These are phyloP conservation scores for Pyrenochaeta sp. DNA, from an alignment of 2,329 filamentous ascomycete species.

Conservation along the genomic window DNA sequence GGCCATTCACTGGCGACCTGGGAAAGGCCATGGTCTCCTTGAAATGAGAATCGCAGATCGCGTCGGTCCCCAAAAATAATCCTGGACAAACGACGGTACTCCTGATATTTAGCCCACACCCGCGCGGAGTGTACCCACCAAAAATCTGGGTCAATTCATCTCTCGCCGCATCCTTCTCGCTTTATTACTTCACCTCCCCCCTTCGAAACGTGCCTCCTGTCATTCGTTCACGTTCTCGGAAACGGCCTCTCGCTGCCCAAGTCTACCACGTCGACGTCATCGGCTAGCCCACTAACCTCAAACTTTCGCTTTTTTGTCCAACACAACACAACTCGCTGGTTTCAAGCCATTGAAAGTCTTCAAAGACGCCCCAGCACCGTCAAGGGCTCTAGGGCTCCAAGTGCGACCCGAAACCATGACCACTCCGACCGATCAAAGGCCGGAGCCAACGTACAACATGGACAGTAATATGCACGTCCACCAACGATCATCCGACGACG, in stretches of 20 bases:
- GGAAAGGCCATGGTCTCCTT: conserved; percentile 12
- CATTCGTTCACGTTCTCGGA: conserved; percentile 3
- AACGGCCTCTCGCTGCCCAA: conserved; percentile 8
- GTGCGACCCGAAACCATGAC: conserved; percentile 37
- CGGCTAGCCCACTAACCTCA: not conserved
- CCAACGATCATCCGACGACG: conserved; percentile 50
- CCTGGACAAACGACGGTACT: conserved; percentile 15
- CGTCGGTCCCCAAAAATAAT: conserved; percentile 24
- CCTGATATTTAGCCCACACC: conserved; percentile 21
- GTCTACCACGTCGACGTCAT: conserved; percentile 14
- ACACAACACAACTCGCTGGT: conserved; percentile 2
- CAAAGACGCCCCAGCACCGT: not conserved
- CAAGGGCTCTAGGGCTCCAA: not conserved
- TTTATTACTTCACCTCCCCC: not conserved
- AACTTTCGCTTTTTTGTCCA: not conserved
- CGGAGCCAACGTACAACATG: conserved; percentile 49
- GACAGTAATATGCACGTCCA: conserved; percentile 29
- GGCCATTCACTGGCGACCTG: conserved; percentile 15
- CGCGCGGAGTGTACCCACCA: not conserved
- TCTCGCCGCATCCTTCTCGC: not conserved
- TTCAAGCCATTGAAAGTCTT: conserved; percentile 9
- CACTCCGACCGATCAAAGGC: conserved; percentile 45
- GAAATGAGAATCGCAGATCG: conserved; percentile 32
- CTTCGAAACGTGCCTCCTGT: conserved; percentile 1
- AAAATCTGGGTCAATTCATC: not conserved